Percentiles rank a stretch among this genome's conserved stretches.
Evolutionary conservation across 2,329 filamentous ascomycete genomes (phyloP).

Genomic region (Botrytis aclada): DNA sequence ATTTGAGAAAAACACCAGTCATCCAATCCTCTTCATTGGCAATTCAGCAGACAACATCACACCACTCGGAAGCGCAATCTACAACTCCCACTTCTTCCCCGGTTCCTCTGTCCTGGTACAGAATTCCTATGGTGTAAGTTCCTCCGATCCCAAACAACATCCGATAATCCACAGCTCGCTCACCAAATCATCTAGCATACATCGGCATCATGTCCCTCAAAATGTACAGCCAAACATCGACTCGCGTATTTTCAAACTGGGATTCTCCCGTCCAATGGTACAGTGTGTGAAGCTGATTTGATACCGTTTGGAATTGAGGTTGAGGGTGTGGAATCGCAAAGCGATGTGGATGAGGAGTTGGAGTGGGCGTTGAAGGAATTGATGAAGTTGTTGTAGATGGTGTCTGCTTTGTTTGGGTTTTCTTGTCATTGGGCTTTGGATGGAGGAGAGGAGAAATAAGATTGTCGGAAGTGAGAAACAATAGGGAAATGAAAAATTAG

Average conservation of each 20-base stretch:
- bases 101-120: neutral
- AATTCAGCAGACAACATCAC: conserved; percentile 41
- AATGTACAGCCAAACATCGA: neutral
- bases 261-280: neutral
- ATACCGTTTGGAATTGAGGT: neutral
- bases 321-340: neutral
- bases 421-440: neutral
- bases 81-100: neutral
- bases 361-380: neutral
- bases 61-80: conserved; percentile 35
- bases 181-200: neutral
- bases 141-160: neutral
- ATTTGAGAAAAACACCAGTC: conserved; percentile 38
- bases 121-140: neutral
- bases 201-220: neutral
- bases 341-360: neutral
- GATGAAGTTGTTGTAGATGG: neutral
- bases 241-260: neutral
- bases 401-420: neutral
- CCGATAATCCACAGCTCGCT: neutral
- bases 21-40: conserved; percentile 40
- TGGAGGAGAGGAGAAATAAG: neutral
- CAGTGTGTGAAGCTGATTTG: neutral
- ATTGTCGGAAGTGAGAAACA: neutral
- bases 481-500: neutral